phyloP scores from a whole-genome alignment of 805 yeast genomes.

The Candida glaebosa region DNA sequence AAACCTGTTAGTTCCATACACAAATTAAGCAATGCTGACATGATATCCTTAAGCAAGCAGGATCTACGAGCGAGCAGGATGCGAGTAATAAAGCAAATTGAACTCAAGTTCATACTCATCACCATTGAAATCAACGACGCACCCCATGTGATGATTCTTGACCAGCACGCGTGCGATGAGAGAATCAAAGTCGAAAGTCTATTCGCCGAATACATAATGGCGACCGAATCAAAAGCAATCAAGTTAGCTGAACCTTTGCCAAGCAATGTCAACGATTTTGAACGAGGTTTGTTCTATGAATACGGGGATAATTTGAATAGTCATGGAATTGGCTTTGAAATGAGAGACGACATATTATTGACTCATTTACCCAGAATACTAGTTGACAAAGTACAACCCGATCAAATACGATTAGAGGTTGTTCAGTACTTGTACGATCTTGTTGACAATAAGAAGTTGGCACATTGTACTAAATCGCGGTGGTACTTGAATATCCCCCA shows the following conservation, averaged over 20 bases:
- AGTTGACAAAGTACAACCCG: slow-evolving; percentile 26
- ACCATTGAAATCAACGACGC: slow-evolving; percentile 12
- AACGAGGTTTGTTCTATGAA: slow-evolving; percentile 9
- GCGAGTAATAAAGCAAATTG: slow-evolving; percentile 55
- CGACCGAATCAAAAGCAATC: not conserved
- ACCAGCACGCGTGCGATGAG: slow-evolving; percentile 88
- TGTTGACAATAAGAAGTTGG: slow-evolving; percentile 22
- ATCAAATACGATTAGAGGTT: slow-evolving; percentile 32
- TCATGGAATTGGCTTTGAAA: slow-evolving; percentile 17
- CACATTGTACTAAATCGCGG: slow-evolving; percentile 34
- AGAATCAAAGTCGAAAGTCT: slow-evolving; percentile 57
- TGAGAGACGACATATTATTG: slow-evolving; percentile 16
- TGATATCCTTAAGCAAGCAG: slow-evolving; percentile 12
- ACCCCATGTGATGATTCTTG: slow-evolving; percentile 43
- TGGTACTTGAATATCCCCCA: slow-evolving; percentile 20
- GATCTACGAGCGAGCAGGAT: slow-evolving; percentile 14
- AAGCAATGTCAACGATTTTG: slow-evolving; percentile 5
- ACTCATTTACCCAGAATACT: slow-evolving; percentile 47
- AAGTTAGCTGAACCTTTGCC: slow-evolving; percentile 4
- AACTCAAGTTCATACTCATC: slow-evolving; percentile 58
- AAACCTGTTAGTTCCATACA: not conserved
- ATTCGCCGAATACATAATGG: slow-evolving; percentile 32
- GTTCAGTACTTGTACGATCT: slow-evolving; percentile 46
- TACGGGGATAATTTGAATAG: slow-evolving; percentile 12
- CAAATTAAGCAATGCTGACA: not conserved